Evolutionary conservation across 2,329 filamentous ascomycete genomes (phyloP).

Genomic region (Ambrosiella beaveri): DNA sequence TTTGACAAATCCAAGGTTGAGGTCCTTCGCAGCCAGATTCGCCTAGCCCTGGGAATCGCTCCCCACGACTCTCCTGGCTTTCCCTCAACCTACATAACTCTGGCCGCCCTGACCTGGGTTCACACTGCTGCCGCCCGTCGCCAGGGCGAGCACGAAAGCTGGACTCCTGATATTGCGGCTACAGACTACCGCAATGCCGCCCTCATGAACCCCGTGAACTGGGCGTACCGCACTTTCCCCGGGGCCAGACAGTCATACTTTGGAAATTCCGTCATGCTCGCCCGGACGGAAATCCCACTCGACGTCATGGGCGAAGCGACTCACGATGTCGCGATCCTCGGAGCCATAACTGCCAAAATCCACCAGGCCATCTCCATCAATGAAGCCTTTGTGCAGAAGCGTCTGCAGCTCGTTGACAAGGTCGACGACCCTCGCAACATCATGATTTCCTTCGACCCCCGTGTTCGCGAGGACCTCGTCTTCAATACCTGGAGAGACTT

Average conservation of each 20-base stretch:
- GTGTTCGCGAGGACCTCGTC: constrained; percentile 23
- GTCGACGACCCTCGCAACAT: constrained; percentile 24
- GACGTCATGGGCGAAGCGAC: constrained; percentile 16
- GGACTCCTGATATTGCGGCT: neutral
- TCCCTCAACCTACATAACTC: constrained; percentile 24
- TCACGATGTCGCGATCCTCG: constrained; percentile 17
- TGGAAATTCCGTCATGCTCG: constrained; percentile 27
- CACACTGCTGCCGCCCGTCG: constrained; percentile 23
- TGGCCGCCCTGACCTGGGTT: constrained; percentile 25
- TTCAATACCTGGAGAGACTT: constrained; percentile 31
- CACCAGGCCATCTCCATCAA: constrained; percentile 20
- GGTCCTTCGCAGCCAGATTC: constrained; percentile 18
- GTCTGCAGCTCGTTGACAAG: constrained; percentile 22
- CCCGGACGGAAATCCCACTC: constrained; percentile 18
- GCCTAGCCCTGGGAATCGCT: neutral
- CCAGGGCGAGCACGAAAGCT: constrained; percentile 7
- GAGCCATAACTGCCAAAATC: constrained; percentile 18
- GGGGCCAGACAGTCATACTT: constrained; percentile 20
- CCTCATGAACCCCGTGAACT: constrained; percentile 27
- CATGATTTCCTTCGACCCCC: constrained; percentile 25
- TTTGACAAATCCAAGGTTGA: constrained; percentile 21
- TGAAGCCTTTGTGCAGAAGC: constrained; percentile 23
- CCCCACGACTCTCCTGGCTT: neutral
- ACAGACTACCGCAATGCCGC: constrained; percentile 11
- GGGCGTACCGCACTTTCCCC: constrained; percentile 22